Base-by-base conservation (phyloP, 2,329 filamentous ascomycete genomes). In the Mariannaea elegans region DNA sequence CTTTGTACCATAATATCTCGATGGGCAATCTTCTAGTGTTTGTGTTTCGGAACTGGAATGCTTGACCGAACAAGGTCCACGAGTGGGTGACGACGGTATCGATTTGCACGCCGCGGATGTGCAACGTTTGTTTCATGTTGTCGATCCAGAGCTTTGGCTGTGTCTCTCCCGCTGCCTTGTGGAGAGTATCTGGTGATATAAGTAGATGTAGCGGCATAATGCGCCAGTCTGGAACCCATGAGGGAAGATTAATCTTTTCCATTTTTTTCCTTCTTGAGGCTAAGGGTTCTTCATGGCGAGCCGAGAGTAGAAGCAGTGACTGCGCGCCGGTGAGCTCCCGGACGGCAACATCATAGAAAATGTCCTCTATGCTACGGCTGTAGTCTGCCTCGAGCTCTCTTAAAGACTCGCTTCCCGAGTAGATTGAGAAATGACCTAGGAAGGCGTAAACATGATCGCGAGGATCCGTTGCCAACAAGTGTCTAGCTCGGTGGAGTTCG, bases 221-320 rank as follows among this genome's bases (percentile, higher is more conserved):
- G 2, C 73, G 69, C 76, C 76, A 78, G 65, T 78, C 76, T 1
- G 76, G 76, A 23, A 76, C 75, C 76, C 76, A 78, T 0, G 74
- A 73, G 1, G 76, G 76, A 4, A 78, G 23, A 18, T 52, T 16
- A 3, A 36, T 48, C 21, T 31, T 54, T 13, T 24, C 19, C 31
- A 51, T 46, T 1, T 47, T n/a, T n/a, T 47, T 58, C 2, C 62
- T 66, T 27, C 14, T 32, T 44, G 23, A 66, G 56, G 3, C 58
- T 60, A 6, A 36, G 1, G 65, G 65, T 16, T 65, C 49, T 19
- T 60, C 58, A 51, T 76, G 67, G 7, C 69, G 70, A 3, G 75
- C 72, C 0, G 73, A 73, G 2, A 76, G 51, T 3, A 76, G 48
- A 12, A 75, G 66, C 41, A 76, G 68, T 14, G 71, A 68, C 7